Conservation (phyloP, 306 rosid species). For the Oxytropis ochrocephala region DNA sequence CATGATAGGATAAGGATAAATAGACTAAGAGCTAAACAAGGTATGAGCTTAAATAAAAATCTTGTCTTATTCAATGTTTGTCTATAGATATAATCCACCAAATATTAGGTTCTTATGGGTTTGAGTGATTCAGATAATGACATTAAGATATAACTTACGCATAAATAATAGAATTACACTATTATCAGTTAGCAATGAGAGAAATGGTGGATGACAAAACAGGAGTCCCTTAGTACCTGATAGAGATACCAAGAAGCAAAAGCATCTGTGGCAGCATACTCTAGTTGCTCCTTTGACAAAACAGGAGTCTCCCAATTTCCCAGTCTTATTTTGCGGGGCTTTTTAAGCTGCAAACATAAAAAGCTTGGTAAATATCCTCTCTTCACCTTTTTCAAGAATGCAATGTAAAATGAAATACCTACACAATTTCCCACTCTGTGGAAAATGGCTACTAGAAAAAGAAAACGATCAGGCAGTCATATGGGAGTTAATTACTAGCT, state of each 20-base stretch:
- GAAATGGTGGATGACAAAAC: not conserved
- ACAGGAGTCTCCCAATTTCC: conserved; percentile 77
- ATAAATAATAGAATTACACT: not conserved
- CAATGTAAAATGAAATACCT: not conserved
- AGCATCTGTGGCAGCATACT: conserved; percentile 92
- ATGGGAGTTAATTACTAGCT: not conserved
- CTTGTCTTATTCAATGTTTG: not conserved
- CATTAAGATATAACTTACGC: not conserved
- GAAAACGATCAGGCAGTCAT: not conserved
- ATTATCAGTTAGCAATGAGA: not conserved
- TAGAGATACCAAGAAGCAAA: conserved; percentile 77
- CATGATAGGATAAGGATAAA: not conserved
- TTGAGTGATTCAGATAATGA: not conserved
- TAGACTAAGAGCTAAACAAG: not conserved
- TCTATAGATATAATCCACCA: not conserved
- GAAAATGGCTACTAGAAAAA: not conserved
- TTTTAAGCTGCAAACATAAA: conserved; percentile 57
- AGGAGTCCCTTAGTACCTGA: conserved; percentile 38
- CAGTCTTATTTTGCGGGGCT: conserved; percentile 50
- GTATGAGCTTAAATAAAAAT: not conserved
- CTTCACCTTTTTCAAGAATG: not conserved
- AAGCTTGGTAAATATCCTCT: conserved; percentile 9
- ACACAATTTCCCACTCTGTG: not conserved
- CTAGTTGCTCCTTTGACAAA: conserved; percentile 60
- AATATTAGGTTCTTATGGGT: not conserved